Percentiles rank a stretch among this genome's conserved stretches.
Evolutionary conservation across 2,329 filamentous ascomycete species (phyloP).

Genomic region (Alternaria viburni): DNA sequence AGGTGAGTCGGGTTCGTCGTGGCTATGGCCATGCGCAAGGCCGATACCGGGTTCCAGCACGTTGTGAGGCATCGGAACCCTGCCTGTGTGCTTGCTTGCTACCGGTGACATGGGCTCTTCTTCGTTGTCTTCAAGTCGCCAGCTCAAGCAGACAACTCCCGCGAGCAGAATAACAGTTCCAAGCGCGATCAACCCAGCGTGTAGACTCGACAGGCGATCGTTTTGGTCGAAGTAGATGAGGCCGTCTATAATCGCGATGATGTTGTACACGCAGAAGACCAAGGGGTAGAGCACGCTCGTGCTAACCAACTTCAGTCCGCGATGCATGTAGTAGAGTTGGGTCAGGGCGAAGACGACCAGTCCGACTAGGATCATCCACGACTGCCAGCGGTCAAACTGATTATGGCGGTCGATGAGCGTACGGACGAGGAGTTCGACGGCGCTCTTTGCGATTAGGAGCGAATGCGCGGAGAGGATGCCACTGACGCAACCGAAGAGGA

Average conservation of each 20-base stretch:
- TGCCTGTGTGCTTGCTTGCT: slow-evolving; percentile 41
- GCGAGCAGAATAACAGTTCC: slow-evolving; percentile 85
- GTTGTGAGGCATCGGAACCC: slow-evolving; percentile 60
- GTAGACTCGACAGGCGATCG: slow-evolving; percentile 74
- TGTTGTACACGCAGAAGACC: slow-evolving; percentile 99
- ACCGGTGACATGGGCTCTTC: slow-evolving; percentile 59
- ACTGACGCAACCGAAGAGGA: slow-evolving; percentile 85
- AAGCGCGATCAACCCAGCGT: slow-evolving; percentile 81
- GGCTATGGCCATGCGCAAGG: slow-evolving; percentile 73
- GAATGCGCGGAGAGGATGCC: slow-evolving; percentile 94
- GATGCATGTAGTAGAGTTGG: slow-evolving; percentile 94
- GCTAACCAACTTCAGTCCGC: slow-evolving; percentile 90
- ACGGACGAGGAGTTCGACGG: slow-evolving; percentile 88
- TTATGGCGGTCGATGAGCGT: slow-evolving; percentile 87
- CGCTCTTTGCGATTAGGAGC: slow-evolving; percentile 91
- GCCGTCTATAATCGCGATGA: slow-evolving; percentile 95
- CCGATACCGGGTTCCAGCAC: slow-evolving; percentile 83
- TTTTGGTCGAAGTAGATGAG: slow-evolving; percentile 96
- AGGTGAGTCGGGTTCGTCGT: slow-evolving; percentile 54
- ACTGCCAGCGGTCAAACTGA: slow-evolving; percentile 94
- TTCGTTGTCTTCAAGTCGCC: slow-evolving; percentile 83
- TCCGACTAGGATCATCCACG: slow-evolving; percentile 86
- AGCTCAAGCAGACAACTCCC: slow-evolving; percentile 89
- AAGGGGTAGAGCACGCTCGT: slow-evolving; percentile 96
- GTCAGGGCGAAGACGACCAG: slow-evolving; percentile 82